Percentiles rank a stretch among this genome's conserved stretches.
Evolutionary conservation across 2,329 filamentous ascomycete species (phyloP).

Genomic region (Alternaria metachromatica): DNA sequence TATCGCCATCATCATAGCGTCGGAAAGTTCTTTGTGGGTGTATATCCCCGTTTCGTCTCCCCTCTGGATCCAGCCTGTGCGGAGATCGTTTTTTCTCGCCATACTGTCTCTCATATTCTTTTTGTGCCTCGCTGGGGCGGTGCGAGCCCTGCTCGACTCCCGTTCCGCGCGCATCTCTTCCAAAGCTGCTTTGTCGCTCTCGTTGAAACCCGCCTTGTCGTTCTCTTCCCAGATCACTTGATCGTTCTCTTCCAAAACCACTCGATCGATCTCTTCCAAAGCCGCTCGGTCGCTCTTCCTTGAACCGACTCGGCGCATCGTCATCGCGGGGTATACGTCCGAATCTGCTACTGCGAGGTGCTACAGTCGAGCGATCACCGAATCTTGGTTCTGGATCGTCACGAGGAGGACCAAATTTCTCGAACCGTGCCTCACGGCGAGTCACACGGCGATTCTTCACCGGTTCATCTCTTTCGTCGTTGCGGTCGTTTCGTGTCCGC

Average conservation of each 20-base stretch:
- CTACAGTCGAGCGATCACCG: not conserved
- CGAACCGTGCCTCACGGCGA: slow-evolving; percentile 6
- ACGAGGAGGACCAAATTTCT: slow-evolving; percentile 14
- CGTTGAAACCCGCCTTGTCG: not conserved
- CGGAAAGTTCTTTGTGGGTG: not conserved
- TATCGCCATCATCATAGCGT: not conserved
- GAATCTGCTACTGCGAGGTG: slow-evolving; percentile 10
- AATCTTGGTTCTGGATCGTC: not conserved
- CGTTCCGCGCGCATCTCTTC: not conserved
- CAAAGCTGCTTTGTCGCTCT: not conserved
- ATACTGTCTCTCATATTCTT: not conserved
- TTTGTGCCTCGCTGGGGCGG: not conserved
- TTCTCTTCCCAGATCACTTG: not conserved
- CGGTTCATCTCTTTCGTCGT: not conserved
- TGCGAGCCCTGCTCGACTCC: not conserved
- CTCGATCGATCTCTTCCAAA: not conserved
- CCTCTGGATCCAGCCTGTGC: not conserved
- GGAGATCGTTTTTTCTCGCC: not conserved
- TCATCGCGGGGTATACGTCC: slow-evolving; percentile 8
- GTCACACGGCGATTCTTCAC: slow-evolving; percentile 4
- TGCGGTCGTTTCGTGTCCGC: slow-evolving; percentile 9
- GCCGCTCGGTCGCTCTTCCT: not conserved
- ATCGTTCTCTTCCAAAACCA: not conserved
- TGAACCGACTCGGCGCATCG: slow-evolving; percentile 1
- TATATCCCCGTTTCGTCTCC: not conserved